Evolutionary conservation across 306 rosid species (phyloP), one percentile per base, ranked within the genome.

Genomic region (Acacia confusa): DNA sequence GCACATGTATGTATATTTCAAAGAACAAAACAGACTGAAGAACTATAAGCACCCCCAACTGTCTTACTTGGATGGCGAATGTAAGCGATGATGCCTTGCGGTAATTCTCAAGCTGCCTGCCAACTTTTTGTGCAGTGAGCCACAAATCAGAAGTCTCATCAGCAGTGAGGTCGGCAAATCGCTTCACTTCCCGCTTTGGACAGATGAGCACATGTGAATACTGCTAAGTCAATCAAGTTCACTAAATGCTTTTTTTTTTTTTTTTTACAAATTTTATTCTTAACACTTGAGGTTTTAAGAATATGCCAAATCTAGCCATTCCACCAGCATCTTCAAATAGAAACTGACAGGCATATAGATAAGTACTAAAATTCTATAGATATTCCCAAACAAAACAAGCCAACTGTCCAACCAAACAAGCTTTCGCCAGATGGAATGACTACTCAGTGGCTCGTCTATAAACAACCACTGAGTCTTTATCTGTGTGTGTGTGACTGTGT

Each of bases 131-230:
- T 66, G 99, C 99, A 20, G 96, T 82, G 71, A 93, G 85, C 99
- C 99, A 95, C 48, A 95, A 80, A 85, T 95, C 97, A 82, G 83
- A 84, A 78, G 94, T 91, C 89, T 95, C 97, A n/a, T 93, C 94
- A 63, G 78, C 86, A 68, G 95, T 85, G 85, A 95, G 97, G 88
- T 95, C 99, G 70, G 70, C 77, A 44, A 95, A 91, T 61, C 99
- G 95, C 76, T 90, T 92, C 70, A 89, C 99, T 87, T 93, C 98
- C 24, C 97, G 97, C 89, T 89, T 93, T n/a, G 99, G 97, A 82
- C 95, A 91, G 82, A 95, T 82, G 38, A 95, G 97, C 84, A 95
- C 99, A 78, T 95, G 97, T 92, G 84, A 70, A 82, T 72, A 78
- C 78, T 25, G 95, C 88, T 85, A 95, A 95, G 98, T 81, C 84